Percentiles rank a stretch among this genome's conserved stretches.
Evolutionary conservation across 768 basidiomycete species (phyloP).

Genomic region (Podaxis sp.): DNA sequence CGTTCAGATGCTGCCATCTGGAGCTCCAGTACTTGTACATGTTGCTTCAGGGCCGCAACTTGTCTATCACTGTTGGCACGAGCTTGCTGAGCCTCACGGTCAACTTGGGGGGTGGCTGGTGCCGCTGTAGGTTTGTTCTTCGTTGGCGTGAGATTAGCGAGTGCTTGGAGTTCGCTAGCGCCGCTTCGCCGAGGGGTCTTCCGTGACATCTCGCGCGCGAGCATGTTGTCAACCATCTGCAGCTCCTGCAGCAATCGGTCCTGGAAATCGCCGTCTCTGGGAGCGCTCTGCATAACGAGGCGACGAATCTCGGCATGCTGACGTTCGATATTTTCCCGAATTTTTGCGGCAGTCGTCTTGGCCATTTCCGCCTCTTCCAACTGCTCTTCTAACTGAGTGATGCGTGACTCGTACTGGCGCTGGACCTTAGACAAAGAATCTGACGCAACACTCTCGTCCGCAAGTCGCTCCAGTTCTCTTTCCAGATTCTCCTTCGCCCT

Average conservation of each 20-base stretch:
- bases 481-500: slow-evolving; percentile 68
- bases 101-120: slow-evolving; percentile 13
- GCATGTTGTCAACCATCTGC: slow-evolving; percentile 56
- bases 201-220: slow-evolving; percentile 51
- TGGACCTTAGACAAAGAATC: slow-evolving; percentile 59
- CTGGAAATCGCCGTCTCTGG: slow-evolving; percentile 63
- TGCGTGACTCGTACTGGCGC: slow-evolving; percentile 62
- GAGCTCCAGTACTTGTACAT: slow-evolving; percentile 66
- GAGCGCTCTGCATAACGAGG: slow-evolving; percentile 56
- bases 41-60: slow-evolving; percentile 54
- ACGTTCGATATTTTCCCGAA: slow-evolving; percentile 61
- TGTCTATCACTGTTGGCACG: slow-evolving; percentile 46
- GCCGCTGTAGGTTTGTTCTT: slow-evolving; percentile 32
- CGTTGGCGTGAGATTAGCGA: slow-evolving; percentile 49
- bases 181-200: slow-evolving; percentile 32
- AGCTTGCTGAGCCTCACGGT: slow-evolving; percentile 21
- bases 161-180: slow-evolving; percentile 34
- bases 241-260: slow-evolving; percentile 62
- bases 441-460: slow-evolving; percentile 54
- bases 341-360: slow-evolving; percentile 48
- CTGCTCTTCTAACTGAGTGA: slow-evolving; percentile 61
- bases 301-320: slow-evolving; percentile 74
- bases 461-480: slow-evolving; percentile 63
- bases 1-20: slow-evolving; percentile 69
- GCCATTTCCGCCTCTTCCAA: slow-evolving; percentile 57